phyloP scores from a whole-genome alignment of 75 land plant species.

The Cupressus sempervirens region DNA sequence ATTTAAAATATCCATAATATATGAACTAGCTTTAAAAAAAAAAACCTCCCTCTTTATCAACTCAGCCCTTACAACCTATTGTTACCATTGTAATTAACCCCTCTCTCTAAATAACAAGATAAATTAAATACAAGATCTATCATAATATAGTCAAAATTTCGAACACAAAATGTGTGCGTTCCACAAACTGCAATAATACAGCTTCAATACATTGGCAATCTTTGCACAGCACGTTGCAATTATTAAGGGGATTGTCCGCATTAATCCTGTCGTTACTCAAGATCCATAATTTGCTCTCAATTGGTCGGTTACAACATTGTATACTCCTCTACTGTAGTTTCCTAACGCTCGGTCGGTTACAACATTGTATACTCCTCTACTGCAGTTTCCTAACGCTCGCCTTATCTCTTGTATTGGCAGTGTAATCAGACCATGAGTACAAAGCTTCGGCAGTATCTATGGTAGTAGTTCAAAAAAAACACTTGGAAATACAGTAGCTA shows the following conservation, averaged over 20 bases:
- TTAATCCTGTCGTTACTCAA: background rate
- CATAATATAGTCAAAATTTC: background rate
- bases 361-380: no score
- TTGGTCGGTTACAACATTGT: background rate
- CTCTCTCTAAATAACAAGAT: no score
- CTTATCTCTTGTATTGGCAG: background rate
- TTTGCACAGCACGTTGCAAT: background rate
- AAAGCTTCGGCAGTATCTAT: background rate
- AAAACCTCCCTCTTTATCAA: no score
- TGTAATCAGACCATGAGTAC: background rate
- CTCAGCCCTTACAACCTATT: no score
- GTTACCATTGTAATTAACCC: no score
- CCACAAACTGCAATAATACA: background rate
- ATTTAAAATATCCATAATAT: no score
- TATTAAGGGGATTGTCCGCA: background rate
- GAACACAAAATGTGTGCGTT: background rate
- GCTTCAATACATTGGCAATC: background rate
- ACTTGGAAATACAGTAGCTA: background rate
- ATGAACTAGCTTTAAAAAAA: no score
- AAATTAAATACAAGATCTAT: background rate
- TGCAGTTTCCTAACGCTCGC: background rate
- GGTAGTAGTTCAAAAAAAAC: background rate
- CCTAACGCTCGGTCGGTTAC: background rate
- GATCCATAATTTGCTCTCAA: background rate
- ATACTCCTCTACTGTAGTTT: background rate